Conservation (phyloP, 2,329 filamentous ascomycete genomes). For the Penicillium sp. region DNA sequence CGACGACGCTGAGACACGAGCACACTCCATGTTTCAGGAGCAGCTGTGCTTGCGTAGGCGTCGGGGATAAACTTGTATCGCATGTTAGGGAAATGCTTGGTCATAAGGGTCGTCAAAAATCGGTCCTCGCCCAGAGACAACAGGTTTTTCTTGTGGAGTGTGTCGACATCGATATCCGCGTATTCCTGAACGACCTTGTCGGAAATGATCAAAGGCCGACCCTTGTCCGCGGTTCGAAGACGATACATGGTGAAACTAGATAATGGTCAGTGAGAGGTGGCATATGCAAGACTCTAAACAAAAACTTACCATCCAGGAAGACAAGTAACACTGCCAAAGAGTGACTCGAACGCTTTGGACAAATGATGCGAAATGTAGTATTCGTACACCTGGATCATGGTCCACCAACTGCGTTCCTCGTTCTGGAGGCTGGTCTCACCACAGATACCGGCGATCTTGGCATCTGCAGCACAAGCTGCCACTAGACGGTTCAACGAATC, state of each 20-base stretch:
- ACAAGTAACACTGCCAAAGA: conserved; percentile 97
- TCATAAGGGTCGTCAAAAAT: conserved; percentile 95
- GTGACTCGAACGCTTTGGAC: conserved; percentile 92
- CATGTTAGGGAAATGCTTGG: conserved; percentile 93
- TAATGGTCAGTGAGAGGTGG: conserved; percentile 33
- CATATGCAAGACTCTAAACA: neutral
- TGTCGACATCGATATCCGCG: conserved; percentile 82
- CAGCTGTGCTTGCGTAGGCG: conserved; percentile 87
- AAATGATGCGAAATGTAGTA: conserved; percentile 99
- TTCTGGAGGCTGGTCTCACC: conserved; percentile 96
- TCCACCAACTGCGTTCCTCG: conserved; percentile 93
- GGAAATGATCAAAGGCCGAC: conserved; percentile 88
- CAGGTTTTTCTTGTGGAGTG: conserved; percentile 90
- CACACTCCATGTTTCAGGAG: conserved; percentile 89
- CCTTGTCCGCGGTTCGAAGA: conserved; percentile 85
- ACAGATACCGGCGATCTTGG: conserved; percentile 95
- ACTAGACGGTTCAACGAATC: conserved; percentile 91
- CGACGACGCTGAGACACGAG: conserved; percentile 94
- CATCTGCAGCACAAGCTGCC: conserved; percentile 84
- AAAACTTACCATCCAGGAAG: conserved; percentile 88
- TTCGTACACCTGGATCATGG: conserved; percentile 99
- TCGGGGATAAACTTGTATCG: conserved; percentile 93
- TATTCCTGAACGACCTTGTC: conserved; percentile 86
- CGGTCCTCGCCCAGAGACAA: conserved; percentile 93
- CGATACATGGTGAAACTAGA: conserved; percentile 97